Evolutionary conservation across 73 alveolate species (phyloP).

Genomic region (Paramecium octaurelia): DNA sequence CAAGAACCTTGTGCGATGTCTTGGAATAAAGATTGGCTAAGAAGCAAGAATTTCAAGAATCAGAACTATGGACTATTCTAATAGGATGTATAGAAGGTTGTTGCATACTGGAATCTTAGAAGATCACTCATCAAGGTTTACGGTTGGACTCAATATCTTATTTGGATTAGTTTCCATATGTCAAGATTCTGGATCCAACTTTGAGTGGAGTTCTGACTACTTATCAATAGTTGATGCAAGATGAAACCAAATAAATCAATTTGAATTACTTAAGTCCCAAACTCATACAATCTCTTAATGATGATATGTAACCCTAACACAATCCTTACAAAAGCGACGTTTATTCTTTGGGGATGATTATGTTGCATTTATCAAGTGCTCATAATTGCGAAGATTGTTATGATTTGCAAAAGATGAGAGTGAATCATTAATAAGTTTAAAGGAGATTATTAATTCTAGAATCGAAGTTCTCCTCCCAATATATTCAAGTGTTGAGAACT

Average conservation of each 20-base stretch:
- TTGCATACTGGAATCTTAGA: background rate
- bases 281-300: background rate
- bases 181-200: conserved; percentile 2
- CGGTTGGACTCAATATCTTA: background rate
- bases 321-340: conserved; percentile 54
- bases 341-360: conserved; percentile 51
- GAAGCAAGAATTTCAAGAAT: background rate
- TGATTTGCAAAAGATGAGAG: background rate
- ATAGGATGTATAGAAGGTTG: conserved; percentile 15
- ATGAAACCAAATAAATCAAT: background rate
- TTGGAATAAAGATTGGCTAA: background rate
- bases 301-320: conserved; percentile 13
- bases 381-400: conserved; percentile 39
- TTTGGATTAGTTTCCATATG: background rate
- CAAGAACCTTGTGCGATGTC: background rate
- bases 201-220: background rate
- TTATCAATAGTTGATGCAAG: background rate
- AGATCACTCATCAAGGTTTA: background rate
- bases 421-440: background rate
- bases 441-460: conserved; percentile 20
- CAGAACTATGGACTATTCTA: background rate
- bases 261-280: background rate
- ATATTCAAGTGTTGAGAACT: background rate
- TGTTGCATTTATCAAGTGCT: conserved; percentile 45
- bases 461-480: background rate